These are phyloP conservation scores for Cyclostephanos tholiformis DNA, from an alignment of 108 stramenopile genomes.

Conservation along the genomic window DNA sequence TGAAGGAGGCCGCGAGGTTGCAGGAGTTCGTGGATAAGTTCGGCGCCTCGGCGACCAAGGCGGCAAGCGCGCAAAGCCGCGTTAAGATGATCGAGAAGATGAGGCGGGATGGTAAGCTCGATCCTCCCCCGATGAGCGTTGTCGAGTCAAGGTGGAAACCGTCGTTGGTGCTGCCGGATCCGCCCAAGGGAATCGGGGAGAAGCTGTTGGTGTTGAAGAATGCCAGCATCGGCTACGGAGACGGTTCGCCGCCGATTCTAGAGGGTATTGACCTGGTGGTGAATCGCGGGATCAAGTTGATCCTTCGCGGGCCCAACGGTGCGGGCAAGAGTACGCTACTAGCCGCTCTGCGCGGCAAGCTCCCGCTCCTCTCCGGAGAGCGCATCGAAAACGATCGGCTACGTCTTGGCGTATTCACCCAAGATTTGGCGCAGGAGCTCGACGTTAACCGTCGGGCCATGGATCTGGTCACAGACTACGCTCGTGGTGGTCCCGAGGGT, in stretches of 20 bases:
- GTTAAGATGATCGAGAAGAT: slow-evolving; percentile 90
- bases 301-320: slow-evolving; percentile 85
- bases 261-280: slow-evolving; percentile 45
- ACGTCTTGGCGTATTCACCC: slow-evolving; percentile 74
- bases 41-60: slow-evolving; percentile 90
- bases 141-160: slow-evolving; percentile 52
- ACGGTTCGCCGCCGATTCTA: slow-evolving; percentile 34
- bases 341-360: slow-evolving; percentile 78
- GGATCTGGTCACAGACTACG: slow-evolving; percentile 78
- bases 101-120: slow-evolving; percentile 70
- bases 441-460: slow-evolving; percentile 72
- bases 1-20: slow-evolving; percentile 82
- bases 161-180: slow-evolving; percentile 47
- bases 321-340: slow-evolving; percentile 92
- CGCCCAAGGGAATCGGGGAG: slow-evolving; percentile 73
- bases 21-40: slow-evolving; percentile 90
- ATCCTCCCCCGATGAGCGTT: slow-evolving; percentile 62
- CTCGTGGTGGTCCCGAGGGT: slow-evolving; percentile 66
- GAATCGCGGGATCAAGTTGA: slow-evolving; percentile 57
- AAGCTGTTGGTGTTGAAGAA: slow-evolving; percentile 58
- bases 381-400: slow-evolving; percentile 72
- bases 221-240: slow-evolving; percentile 73
- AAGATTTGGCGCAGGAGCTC: slow-evolving; percentile 91
- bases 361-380: slow-evolving; percentile 68
- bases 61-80: slow-evolving; percentile 83